Percentiles rank a stretch among this genome's conserved stretches.
Evolutionary conservation across 2,329 filamentous ascomycete genomes (phyloP).

Genomic region (Sporothrix curviconia): DNA sequence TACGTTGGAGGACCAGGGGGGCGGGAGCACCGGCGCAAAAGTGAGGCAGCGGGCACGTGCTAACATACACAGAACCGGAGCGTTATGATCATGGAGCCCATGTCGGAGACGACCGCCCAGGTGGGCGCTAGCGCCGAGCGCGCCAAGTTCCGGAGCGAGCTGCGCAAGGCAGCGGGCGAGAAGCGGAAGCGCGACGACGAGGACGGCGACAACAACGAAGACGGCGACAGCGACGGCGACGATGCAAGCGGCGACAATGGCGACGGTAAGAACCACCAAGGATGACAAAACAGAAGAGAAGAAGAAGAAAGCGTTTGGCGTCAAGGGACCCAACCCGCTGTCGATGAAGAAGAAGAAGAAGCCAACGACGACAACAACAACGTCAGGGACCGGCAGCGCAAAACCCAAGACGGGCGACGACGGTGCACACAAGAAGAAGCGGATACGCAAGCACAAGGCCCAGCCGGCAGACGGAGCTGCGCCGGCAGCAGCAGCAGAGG

Average conservation of each 20-base stretch:
- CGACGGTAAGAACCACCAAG: slow-evolving; percentile 19
- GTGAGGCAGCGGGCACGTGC: not conserved
- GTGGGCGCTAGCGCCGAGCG: slow-evolving; percentile 63
- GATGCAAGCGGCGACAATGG: slow-evolving; percentile 26
- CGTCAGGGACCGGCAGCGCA: not conserved
- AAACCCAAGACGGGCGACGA: slow-evolving; percentile 4
- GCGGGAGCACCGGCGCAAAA: too few relatives aligned
- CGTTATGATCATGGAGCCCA: slow-evolving; percentile 66
- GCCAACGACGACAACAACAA: not conserved
- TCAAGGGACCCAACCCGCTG: slow-evolving; percentile 30
- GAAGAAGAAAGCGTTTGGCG: slow-evolving; percentile 27
- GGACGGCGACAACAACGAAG: slow-evolving; percentile 7
- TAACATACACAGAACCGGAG: slow-evolving; percentile 31
- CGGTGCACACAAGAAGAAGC: slow-evolving; percentile 21
- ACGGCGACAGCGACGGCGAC: slow-evolving; percentile 29
- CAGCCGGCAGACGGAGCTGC: slow-evolving; percentile 2
- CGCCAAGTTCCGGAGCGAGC: slow-evolving; percentile 64
- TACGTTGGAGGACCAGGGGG: too few relatives aligned
- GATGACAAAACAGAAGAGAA: slow-evolving; percentile 27
- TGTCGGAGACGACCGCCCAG: slow-evolving; percentile 60
- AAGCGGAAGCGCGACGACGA: slow-evolving; percentile 43
- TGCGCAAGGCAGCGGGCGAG: slow-evolving; percentile 43
- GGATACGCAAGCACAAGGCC: slow-evolving; percentile 22
- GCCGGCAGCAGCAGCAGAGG: not conserved
- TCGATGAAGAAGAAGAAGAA: slow-evolving; percentile 32